Evolutionary conservation across 139 green algal genomes (phyloP).

Genomic region (Coelastrella sp.): DNA sequence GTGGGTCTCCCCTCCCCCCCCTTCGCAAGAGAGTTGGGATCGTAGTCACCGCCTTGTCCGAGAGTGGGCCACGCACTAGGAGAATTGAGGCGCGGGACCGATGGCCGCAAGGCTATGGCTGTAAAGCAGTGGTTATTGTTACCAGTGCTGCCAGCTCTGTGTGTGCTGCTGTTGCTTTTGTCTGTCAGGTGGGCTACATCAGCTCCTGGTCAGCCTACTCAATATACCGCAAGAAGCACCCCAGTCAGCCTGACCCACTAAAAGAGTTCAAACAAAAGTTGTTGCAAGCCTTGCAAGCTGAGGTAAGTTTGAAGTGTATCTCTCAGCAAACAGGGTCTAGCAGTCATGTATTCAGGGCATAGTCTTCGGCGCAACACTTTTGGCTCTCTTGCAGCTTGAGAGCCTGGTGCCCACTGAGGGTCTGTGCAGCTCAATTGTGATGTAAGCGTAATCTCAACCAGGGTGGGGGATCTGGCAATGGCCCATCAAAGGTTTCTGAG

Average conservation of each 20-base stretch:
- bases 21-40: no score
- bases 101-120: not conserved
- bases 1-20: no score
- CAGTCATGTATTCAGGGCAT: not conserved
- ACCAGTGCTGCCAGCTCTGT: not conserved
- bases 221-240: constrained; percentile 18
- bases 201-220: constrained; percentile 38
- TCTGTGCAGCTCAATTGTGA: no score
- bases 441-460: no score
- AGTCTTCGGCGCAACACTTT: no score
- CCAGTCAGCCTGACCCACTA: constrained; percentile 35
- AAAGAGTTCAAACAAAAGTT: constrained; percentile 11
- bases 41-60: no score
- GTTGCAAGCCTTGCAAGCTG: not conserved
- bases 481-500: no score
- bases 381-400: no score
- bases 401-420: no score
- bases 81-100: no score
- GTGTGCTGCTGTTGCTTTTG: not conserved
- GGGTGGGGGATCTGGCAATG: no score
- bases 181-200: constrained; percentile 34
- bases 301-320: not conserved
- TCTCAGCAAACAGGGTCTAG: not conserved
- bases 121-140: not conserved
- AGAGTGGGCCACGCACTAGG: no score